These are phyloP conservation scores for Cornus controversa DNA, from an alignment of 148 eudicot species.

Conservation along the genomic window DNA sequence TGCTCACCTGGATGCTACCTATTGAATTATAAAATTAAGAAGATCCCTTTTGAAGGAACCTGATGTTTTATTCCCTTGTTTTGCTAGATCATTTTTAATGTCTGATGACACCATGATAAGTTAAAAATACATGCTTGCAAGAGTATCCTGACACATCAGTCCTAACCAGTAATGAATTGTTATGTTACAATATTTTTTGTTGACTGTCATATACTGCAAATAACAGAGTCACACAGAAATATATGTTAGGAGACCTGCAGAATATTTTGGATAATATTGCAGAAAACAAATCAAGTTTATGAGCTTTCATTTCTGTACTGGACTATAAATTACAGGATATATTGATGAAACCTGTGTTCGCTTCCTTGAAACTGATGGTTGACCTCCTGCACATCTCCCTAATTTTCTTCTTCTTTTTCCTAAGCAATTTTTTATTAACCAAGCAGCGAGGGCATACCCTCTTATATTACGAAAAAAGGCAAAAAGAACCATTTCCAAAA, in stretches of 20 bases:
- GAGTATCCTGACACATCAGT: no score
- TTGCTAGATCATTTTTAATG: background rate
- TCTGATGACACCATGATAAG: background rate
- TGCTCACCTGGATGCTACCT: background rate
- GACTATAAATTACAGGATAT: background rate
- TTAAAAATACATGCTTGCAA: background rate
- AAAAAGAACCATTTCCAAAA: no score
- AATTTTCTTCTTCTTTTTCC: no score
- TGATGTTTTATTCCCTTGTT: no score
- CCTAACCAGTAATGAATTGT: no score
- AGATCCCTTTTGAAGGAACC: background rate
- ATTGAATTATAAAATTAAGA: background rate
- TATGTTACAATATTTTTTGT: background rate
- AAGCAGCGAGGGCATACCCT: no score
- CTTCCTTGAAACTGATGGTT: background rate
- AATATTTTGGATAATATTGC: background rate
- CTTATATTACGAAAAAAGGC: no score
- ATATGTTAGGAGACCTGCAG: background rate
- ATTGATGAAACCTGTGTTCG: background rate
- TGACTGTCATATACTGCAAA: background rate
- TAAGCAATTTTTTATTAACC: no score
- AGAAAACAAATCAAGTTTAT: background rate
- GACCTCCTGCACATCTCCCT: background rate
- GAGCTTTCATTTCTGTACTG: background rate
- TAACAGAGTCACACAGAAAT: background rate